These are phyloP conservation scores for Bocquillonia castaneifolia DNA, from an alignment of 441 rosid species.

Conservation along the genomic window DNA sequence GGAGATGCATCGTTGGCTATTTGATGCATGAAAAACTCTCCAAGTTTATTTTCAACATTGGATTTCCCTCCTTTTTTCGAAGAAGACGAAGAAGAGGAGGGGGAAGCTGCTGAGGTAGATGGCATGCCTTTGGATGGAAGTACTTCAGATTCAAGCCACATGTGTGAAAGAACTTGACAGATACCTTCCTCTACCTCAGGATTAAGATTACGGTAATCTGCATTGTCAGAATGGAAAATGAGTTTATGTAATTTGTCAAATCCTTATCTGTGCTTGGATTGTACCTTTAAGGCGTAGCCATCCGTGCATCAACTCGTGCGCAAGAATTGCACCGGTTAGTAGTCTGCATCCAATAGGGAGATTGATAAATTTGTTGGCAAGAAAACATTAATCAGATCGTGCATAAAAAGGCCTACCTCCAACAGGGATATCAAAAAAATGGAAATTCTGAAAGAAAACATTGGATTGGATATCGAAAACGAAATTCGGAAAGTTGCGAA, in stretches of 20 bases:
- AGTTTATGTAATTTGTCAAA: neutral
- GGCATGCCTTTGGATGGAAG: conserved; percentile 47
- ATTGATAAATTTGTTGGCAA: conserved; percentile 6
- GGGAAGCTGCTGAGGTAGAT: conserved; percentile 49
- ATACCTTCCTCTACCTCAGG: neutral
- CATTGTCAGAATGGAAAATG: too few species aligned
- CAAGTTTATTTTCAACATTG: conserved; percentile 64
- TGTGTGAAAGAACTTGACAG: neutral
- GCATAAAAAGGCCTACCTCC: too few species aligned
- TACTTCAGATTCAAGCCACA: neutral
- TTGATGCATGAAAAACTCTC: conserved; percentile 81
- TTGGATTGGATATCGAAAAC: too few species aligned
- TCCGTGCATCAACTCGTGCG: conserved; percentile 90
- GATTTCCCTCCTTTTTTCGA: conserved; percentile 77
- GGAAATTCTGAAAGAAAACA: too few species aligned
- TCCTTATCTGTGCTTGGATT: neutral
- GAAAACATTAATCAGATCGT: too few species aligned
- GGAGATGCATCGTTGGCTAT: conserved; percentile 80
- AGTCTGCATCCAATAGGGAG: conserved; percentile 42
- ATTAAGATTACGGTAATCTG: neutral
- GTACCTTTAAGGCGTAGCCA: conserved; percentile 90
- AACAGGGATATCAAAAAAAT: too few species aligned
- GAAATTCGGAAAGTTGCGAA: neutral
- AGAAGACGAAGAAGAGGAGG: conserved; percentile 36
- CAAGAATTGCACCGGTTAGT: conserved; percentile 89